These are phyloP conservation scores for Phytophthora agathidicida DNA, from an alignment of 352 stramenopile genomes.

Conservation along the genomic window DNA sequence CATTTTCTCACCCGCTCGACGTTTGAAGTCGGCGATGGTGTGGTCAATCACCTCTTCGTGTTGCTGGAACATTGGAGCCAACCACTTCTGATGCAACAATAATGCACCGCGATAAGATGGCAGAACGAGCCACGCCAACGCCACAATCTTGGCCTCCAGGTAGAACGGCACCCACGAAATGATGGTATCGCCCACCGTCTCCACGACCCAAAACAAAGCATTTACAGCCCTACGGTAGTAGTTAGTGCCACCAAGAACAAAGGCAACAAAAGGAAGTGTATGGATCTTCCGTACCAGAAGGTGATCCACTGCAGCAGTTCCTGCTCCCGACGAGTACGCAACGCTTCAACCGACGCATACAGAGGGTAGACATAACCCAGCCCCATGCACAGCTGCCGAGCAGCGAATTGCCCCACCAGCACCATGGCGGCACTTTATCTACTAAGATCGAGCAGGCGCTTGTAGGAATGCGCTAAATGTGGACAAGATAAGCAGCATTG, in stretches of 20 bases:
- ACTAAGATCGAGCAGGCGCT: not conserved
- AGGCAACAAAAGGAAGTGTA: not conserved
- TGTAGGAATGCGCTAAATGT: not conserved
- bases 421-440: constrained; percentile 34
- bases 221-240: constrained; percentile 73
- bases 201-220: constrained; percentile 59
- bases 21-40: constrained; percentile 62
- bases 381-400: constrained; percentile 56
- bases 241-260: too few species aligned
- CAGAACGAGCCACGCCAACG: constrained; percentile 75
- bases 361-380: constrained; percentile 70
- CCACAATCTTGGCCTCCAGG: constrained; percentile 71
- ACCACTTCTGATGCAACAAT: constrained; percentile 58
- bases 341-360: constrained; percentile 59
- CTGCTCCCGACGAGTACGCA: constrained; percentile 45
- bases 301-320: constrained; percentile 72
- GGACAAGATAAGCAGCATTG: constrained; percentile 4
- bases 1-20: constrained; percentile 68
- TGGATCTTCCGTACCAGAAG: constrained; percentile 48
- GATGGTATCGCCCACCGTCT: constrained; percentile 64
- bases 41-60: constrained; percentile 69
- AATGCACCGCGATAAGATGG: constrained; percentile 57
- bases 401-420: constrained; percentile 56
- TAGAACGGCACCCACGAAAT: constrained; percentile 77
- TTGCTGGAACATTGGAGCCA: constrained; percentile 72